phyloP scores from a whole-genome alignment of 2,329 filamentous ascomycete genomes.

The Trichoderma cornu-damae region DNA sequence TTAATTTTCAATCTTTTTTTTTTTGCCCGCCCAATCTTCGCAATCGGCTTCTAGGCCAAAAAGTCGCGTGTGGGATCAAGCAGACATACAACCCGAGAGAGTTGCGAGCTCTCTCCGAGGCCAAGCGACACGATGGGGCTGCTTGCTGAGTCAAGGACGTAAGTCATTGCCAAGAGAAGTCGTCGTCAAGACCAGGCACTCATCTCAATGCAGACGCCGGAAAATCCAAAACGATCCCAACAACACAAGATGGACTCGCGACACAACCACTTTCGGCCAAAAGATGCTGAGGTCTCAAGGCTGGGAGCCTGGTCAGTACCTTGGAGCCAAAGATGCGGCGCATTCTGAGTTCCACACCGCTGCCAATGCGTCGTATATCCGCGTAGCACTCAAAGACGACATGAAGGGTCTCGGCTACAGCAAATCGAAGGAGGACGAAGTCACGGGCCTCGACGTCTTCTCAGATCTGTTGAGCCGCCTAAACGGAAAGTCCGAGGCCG shows the following conservation, averaged over 20 bases:
- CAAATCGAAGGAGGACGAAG: constrained; percentile 65
- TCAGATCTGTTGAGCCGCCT: constrained; percentile 80
- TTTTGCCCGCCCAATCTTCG: constrained; percentile 25
- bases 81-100: background rate
- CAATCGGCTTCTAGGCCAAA: constrained; percentile 13
- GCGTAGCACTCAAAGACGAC: constrained; percentile 82
- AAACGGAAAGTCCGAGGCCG: constrained; percentile 78
- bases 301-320: constrained; percentile 78
- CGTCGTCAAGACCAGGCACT: constrained; percentile 4
- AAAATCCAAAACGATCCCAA: constrained; percentile 91
- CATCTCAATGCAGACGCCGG: constrained; percentile 31
- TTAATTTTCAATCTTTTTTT: too few species aligned
- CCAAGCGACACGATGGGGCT: constrained; percentile 32
- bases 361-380: constrained; percentile 80
- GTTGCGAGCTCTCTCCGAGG: background rate
- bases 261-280: constrained; percentile 79
- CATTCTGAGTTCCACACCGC: constrained; percentile 73
- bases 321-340: constrained; percentile 71
- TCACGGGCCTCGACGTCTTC: constrained; percentile 82
- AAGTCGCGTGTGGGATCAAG: background rate
- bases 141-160: constrained; percentile 35
- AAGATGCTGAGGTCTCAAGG: constrained; percentile 83
- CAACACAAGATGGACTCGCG: constrained; percentile 87
- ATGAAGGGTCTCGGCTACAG: constrained; percentile 84
- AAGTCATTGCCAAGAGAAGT: constrained; percentile 8